Evolutionary conservation across 768 basidiomycete genomes (phyloP), one percentile per base, ranked within the genome.

Genomic region (Trametes punicea): DNA sequence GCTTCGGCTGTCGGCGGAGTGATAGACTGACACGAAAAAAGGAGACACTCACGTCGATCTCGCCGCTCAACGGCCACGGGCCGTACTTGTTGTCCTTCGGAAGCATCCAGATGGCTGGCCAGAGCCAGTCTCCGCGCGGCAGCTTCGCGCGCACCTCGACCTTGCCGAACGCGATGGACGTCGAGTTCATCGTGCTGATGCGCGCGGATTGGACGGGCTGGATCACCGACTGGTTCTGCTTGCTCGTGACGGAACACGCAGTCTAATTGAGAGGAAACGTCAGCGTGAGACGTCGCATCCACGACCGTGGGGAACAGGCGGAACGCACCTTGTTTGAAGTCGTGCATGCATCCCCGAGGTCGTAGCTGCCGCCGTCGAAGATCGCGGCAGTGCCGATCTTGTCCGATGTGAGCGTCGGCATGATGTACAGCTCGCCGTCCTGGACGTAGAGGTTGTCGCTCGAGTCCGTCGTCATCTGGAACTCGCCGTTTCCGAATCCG

Each of bases 401-500:
- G 63, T 82, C 81, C 36, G 76, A 73, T 6, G 83, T 83, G 57
- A 84, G 74, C 7, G 83, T 84, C 9, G 83, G 72, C 65, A 81
- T 75, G 68, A 85, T 80, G 73, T 81, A 83, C 30, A 85, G 74
- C 52, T 77, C 67, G 8, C 77, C 76, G 66, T 81, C 74, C 38
- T 75, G 65, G 42, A 80, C 68, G 71, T 75, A 80, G 3, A 74
- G 65, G 64, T 79, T 79, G 46, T 70, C 64, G 9, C 56, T 34
- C 6, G 63, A 63, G 16, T 65, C 62, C 6, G 81, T 82, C 26
- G 80, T 76, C 78, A 81, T 81, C 65, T 83, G 74, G 64, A 84
- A 84, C 65, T 81, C 77, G 64, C 77, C 77, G 64, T 80, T 79
- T 4, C 80, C 81, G 57, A 74, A 83, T 0, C 84, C 84, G 42